These are phyloP conservation scores for Yueomyces sinensis DNA, from an alignment of 805 yeast genomes.

Conservation along the genomic window DNA sequence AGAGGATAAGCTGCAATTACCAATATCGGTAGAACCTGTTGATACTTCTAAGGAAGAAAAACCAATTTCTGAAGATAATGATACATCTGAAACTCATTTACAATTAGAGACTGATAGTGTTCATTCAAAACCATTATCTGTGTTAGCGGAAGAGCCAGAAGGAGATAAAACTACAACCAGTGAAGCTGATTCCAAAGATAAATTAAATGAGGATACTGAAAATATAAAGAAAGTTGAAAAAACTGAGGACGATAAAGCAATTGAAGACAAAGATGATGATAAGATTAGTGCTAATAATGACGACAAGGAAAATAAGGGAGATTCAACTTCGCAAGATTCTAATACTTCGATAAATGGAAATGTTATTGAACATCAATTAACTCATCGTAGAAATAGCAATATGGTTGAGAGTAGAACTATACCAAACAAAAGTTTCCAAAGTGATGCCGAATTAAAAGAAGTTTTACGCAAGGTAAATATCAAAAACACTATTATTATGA, in stretches of 20 bases:
- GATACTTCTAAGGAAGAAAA: slow-evolving; percentile 6
- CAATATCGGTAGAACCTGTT: background rate
- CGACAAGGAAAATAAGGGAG: background rate
- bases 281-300: background rate
- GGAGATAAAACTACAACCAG: background rate
- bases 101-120: slow-evolving; percentile 22
- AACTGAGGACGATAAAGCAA: background rate
- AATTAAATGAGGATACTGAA: background rate
- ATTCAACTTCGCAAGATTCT: too few species aligned
- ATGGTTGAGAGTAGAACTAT: slow-evolving; percentile 1
- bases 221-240: background rate
- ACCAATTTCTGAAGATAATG: slow-evolving; percentile 20
- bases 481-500: slow-evolving; percentile 71
- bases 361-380: too few species aligned
- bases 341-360: too few species aligned
- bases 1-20: too few species aligned
- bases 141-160: slow-evolving; percentile 8
- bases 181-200: background rate
- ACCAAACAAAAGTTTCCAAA: too few species aligned
- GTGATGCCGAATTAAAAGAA: slow-evolving; percentile 19
- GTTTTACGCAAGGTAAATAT: slow-evolving; percentile 34
- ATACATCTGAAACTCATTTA: slow-evolving; percentile 20
- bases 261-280: background rate
- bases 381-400: background rate
- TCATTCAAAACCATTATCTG: slow-evolving; percentile 25